These are phyloP conservation scores for Dillenia suffruticosa DNA, from an alignment of 164 flowering plant species.

Conservation along the genomic window DNA sequence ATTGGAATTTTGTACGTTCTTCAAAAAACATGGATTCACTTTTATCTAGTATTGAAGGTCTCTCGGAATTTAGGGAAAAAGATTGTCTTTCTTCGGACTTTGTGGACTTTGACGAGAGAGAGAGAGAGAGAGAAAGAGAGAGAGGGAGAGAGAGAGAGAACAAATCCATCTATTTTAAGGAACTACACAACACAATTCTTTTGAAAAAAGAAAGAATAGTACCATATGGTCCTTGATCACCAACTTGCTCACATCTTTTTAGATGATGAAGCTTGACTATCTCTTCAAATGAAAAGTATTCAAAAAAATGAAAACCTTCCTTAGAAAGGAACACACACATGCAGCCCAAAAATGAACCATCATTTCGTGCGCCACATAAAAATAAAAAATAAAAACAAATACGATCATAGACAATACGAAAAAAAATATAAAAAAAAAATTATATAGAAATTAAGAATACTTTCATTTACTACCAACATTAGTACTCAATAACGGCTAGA, in stretches of 20 bases:
- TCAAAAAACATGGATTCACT: conserved; percentile 31
- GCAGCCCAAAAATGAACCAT: background rate
- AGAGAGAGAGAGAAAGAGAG: background rate
- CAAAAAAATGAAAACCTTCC: conserved; percentile 1
- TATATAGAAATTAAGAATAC: too few species aligned
- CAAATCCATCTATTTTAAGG: conserved; percentile 5
- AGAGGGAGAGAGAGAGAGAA: conserved; percentile 2
- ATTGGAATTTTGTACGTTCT: conserved; percentile 7
- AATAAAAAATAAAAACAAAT: too few species aligned
- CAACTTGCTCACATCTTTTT: conserved; percentile 31
- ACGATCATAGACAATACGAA: background rate
- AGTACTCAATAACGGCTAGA: too few species aligned
- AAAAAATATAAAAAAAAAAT: background rate
- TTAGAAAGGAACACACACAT: background rate
- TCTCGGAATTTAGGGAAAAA: conserved; percentile 7
- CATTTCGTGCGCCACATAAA: background rate
- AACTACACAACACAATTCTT: background rate
- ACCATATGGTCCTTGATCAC: background rate
- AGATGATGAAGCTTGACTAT: conserved; percentile 21
- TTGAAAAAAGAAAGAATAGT: too few species aligned
- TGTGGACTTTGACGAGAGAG: too few species aligned
- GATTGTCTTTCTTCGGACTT: too few species aligned
- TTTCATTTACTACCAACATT: too few species aligned
- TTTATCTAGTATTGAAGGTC: conserved; percentile 46
- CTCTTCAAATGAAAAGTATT: background rate